Evolutionary conservation across 2,329 filamentous ascomycete species (phyloP), one percentile per base, ranked within the genome.

Genomic region (Epichloe glyceriae): DNA sequence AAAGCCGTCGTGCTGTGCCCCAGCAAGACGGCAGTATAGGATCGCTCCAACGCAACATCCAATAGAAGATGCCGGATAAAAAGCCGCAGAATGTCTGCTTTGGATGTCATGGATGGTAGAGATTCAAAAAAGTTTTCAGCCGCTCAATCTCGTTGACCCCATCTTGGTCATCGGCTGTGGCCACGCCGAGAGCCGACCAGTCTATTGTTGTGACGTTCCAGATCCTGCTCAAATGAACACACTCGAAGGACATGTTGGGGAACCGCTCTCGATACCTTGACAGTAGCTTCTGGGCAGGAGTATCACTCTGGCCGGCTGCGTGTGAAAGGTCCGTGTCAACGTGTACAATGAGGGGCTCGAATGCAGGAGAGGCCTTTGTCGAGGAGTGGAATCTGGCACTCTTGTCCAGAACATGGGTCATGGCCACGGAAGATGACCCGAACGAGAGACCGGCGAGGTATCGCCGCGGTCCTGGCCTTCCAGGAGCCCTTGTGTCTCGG

Each of bases 1-100:
- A 98, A 80, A 15, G 83, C 80, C 5, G 89, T 96, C 19, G 93
- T 95, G 57, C 82, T 94, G 67, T 91, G 83, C 20, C 87, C 90
- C 66, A 93, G 84, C 1, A 97, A 68, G 41, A 97, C 75, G 12
- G 81, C 82, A 55, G 84, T 78, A 63, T 83, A 93, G 12, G 62
- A 68, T 30, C 75, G 68, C 15, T 70, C 65, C 54, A 78, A 74
- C 10, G 86, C 86, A 43, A 80, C 71, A 43, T 79, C 70, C 47
- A 88, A 71, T 34, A 96, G 75, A 5, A 95, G 70, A 57, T 86
- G 80, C 6, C 81, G 84, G 35, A 83, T 74, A 26, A 97, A 72
- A 26, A 88, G 78, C 14, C 79, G 75, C 30, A 83, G 67, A 5
- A 95, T 71, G 63, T 98, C 93, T 17, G 81, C 73, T 56, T 80